A percentile compares a stretch with the other conserved stretches of the same genome.
phyloP scores from a whole-genome alignment of 2,329 filamentous ascomycete species.

The Venturia asperata region DNA sequence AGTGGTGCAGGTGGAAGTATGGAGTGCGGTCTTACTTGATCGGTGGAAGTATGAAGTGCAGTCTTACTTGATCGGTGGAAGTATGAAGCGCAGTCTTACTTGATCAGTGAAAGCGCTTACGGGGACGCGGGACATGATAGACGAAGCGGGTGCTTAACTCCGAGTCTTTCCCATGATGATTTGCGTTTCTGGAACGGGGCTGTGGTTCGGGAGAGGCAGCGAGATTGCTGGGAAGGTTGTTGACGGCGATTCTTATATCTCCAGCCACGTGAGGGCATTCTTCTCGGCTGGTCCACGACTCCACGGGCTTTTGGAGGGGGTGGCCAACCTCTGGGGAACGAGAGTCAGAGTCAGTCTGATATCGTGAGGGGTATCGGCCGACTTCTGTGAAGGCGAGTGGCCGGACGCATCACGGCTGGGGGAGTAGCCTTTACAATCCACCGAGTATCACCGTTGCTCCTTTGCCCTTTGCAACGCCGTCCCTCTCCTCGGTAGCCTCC shows the following conservation, averaged over 20 bases:
- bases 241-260: not conserved
- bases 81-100: not conserved
- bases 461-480: not conserved
- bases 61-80: not conserved
- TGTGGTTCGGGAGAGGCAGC: not conserved
- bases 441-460: not conserved
- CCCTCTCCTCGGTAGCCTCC: not conserved
- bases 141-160: not conserved
- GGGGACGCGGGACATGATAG: not conserved
- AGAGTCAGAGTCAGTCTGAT: too few relatives aligned
- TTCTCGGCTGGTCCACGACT: too few relatives aligned
- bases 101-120: not conserved
- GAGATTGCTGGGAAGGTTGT: not conserved
- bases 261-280: too few relatives aligned
- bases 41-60: not conserved
- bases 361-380: too few relatives aligned
- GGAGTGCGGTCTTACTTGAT: not conserved
- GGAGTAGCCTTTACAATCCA: too few relatives aligned
- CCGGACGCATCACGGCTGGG: not conserved
- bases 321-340: too few relatives aligned
- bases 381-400: too few relatives aligned
- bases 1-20: not conserved
- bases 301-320: too few relatives aligned
- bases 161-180: not conserved
- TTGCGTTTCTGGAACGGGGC: not conserved